Evolutionary conservation across 2,329 filamentous ascomycete species (phyloP), one percentile per base, ranked within the genome.

Genomic region (Chrysoporthe cubensis): DNA sequence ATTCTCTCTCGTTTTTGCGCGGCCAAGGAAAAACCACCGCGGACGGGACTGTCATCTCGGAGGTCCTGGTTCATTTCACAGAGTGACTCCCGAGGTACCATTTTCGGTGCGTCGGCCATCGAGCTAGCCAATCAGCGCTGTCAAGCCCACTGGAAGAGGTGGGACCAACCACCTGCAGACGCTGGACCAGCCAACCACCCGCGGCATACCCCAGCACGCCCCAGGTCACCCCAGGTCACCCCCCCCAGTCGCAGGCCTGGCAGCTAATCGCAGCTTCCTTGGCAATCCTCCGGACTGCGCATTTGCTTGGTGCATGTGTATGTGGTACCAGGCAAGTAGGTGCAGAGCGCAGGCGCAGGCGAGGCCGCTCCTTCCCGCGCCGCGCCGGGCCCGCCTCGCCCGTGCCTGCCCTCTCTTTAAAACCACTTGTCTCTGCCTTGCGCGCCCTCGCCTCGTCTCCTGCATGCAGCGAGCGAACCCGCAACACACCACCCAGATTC

Each of bases 21-120:
- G 60, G 54, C 62, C 63, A 68, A 62, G 62, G 66, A 57, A 65
- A 66, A 65, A 58, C 63, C 57, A 40, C 66, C 63, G 63, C 37
- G 46, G 34, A 34, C 7, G 26, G 62, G 40, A 21, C 57, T 43
- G 57, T 44, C 57, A 60, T 60, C 57, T 44, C 37, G 42, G 37
- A 60, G 57, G 43, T 48, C 46, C 61, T 63, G 26, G 46, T 50
- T 63, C 46, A 54, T 63, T 59, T 65, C 63, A 46, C 52, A 32
- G 18, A 48, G 54, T 37, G 21, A 57, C 54, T 37, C 18, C 54
- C 63, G 44, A 58, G 43, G 54, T 65, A 37, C 40, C 63, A 21
- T 52, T 63, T 63, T 16, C 40, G 40, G 62, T 37, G 16, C 66
- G 56, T 66, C 66, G 63, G 63, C 63, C 63, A 14, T 42, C 57